Base-by-base conservation (phyloP, 2,329 filamentous ascomycete species). In the Hypocreales sp. region DNA sequence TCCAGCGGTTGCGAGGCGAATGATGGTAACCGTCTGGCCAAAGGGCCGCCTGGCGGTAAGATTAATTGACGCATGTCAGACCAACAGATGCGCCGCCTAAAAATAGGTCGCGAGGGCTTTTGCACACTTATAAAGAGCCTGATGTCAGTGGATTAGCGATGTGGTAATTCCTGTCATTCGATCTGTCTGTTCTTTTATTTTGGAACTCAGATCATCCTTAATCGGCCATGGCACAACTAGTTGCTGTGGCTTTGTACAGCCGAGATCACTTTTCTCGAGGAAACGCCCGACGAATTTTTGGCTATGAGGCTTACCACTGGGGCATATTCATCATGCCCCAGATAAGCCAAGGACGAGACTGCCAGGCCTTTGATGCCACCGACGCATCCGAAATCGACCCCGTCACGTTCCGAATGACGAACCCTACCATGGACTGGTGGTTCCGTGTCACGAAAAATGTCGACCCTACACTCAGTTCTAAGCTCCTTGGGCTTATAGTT, bases 351-450 rank as follows among this genome's bases (percentile, higher is more conserved):
- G 32, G 15, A 12, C 26, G 3, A 15, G 35, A 31, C 23, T 44
- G 35, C 21, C 22, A 35, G 4, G 19, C 30, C 1, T 50, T 37
- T 24, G 46, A 49, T 7, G 48, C 46, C 3, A 50, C 48, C 3
- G 48, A 51, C 25, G 25, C 35, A 24, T 42, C 40, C 1, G 35
- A 42, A 6, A 44, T 50, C 28, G 38, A 51, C 28, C 41, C 39
- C 2, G 33, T 35, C 5, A 50, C 46, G 1, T 48, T 44, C 5
- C 39, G 46, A 24, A 34, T 50, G 39, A 35, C 24, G 3, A 51
- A 51, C 23, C 48, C 47, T 10, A 35, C 32, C 20, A 47, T 50
- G 45, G 38, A 45, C 26, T 51, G 46, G 48, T 43, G 40, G 43
- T 37, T 46, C 14, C 36, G 38, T 8, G 17, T 20, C 13, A 31